Evolutionary conservation across 2,329 filamentous ascomycete species (phyloP), one percentile per base, ranked within the genome.

Genomic region (Eutypa lata): DNA sequence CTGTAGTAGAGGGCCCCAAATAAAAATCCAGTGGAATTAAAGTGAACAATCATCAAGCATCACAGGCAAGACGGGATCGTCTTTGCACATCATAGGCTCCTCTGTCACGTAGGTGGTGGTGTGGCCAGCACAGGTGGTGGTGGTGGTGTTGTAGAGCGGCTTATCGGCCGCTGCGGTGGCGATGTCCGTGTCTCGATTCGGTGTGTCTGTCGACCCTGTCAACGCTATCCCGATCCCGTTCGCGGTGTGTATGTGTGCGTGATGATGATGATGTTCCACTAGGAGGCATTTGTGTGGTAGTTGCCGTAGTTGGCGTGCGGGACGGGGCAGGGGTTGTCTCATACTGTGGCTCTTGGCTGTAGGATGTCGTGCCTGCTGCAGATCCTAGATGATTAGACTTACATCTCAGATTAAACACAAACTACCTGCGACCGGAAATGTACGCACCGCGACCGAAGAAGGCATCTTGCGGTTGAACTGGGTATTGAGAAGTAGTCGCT

Each of bases 401-500:
- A 57, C 57, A 55, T 59, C 53, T 57, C 35, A 54, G 14, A 57
- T 50, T 31, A 31, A 56, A 56, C 49, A 57, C 49, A 57, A 59
- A 49, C 51, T 59, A 59, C 58, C 51, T 61, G 49, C 54, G 53
- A 55, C 61, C 63, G 61, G 66, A 69, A 61, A 60, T 65, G 72
- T 80, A 85, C 78, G 77, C 77, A 81, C 82, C 81, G 76, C 82
- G 82, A 73, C 80, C 80, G 61, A 79, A 82, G 58, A 78, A 77
- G 45, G 80, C 72, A 67, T 83, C 81, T 65, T 73, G 66, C 55
- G 78, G 73, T 63, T 79, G 78, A 59, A 73, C 71, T 49, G 68
- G 61, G 56, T 73, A 73, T 35, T 71, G 64, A 55, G 63, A 63
- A 48, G 65, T 59, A 61, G 65, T 56, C 62, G 63, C 46, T 14